Evolutionary conservation across 2,329 filamentous ascomycete species (phyloP).

Genomic region (Calonectria pauciramosa): DNA sequence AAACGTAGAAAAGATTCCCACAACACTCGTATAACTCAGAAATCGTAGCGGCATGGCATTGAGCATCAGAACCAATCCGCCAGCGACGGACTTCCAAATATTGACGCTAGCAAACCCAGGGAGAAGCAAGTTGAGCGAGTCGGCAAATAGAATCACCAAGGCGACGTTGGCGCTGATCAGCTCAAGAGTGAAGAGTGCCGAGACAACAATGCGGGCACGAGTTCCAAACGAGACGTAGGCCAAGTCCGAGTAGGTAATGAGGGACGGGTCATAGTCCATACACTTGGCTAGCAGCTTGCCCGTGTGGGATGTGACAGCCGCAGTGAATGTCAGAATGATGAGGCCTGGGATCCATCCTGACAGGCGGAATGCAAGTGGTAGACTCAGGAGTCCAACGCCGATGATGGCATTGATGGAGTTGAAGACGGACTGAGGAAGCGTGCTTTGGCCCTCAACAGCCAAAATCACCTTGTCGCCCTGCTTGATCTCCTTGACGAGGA

Average conservation of each 20-base stretch:
- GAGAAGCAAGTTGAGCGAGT: conserved; percentile 85
- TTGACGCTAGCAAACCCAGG: conserved; percentile 75
- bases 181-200: conserved; percentile 89
- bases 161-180: conserved; percentile 91
- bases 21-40: conserved; percentile 89
- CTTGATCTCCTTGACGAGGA: conserved; percentile 91
- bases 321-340: conserved; percentile 79
- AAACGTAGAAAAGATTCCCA: conserved; percentile 93
- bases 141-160: conserved; percentile 91
- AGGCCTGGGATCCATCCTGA: conserved; percentile 91
- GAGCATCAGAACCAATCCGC: conserved; percentile 82
- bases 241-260: conserved; percentile 95
- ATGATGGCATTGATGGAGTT: conserved; percentile 96
- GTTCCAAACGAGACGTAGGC: conserved; percentile 92
- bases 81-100: conserved; percentile 89
- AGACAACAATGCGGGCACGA: conserved; percentile 84
- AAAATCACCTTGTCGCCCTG: conserved; percentile 89
- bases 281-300: conserved; percentile 88
- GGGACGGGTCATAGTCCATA: conserved; percentile 84
- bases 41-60: conserved; percentile 87
- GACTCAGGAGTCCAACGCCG: conserved; percentile 88
- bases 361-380: conserved; percentile 90
- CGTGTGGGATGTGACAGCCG: conserved; percentile 85
- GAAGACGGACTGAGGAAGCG: conserved; percentile 93
- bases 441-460: conserved; percentile 93